Evolutionary conservation across 345 rosid genomes (phyloP).

Genomic region (Abelmoschus esculentus): DNA sequence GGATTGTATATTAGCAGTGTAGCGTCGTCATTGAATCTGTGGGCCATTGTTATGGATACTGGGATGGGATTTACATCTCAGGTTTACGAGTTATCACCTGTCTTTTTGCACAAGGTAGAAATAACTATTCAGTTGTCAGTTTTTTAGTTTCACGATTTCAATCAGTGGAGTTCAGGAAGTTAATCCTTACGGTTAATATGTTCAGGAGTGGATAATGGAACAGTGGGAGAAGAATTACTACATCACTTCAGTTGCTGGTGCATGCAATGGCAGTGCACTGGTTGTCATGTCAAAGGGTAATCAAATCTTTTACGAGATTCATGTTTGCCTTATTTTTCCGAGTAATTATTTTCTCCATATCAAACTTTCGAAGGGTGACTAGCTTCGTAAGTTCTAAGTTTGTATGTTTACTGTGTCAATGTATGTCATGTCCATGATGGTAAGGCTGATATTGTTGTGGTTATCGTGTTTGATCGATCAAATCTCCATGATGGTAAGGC

Average conservation of each 20-base stretch:
- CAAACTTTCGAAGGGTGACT: not conserved
- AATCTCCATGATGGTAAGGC: constrained; percentile 23
- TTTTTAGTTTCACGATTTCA: not conserved
- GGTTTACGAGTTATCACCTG: constrained; percentile 50
- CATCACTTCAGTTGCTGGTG: constrained; percentile 79
- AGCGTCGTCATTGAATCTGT: constrained; percentile 46
- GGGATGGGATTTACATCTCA: constrained; percentile 49
- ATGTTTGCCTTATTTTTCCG: not conserved
- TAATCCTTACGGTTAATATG: constrained; percentile 6
- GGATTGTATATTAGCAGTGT: constrained; percentile 57
- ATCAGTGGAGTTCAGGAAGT: not conserved
- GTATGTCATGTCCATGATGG: constrained; percentile 21
- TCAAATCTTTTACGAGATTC: not conserved
- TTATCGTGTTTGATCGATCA: not conserved
- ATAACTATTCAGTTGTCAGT: not conserved
- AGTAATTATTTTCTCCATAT: constrained; percentile 3
- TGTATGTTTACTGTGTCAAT: not conserved
- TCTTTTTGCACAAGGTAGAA: constrained; percentile 55
- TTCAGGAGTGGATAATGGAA: constrained; percentile 96
- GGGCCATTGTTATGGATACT: constrained; percentile 74
- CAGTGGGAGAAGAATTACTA: constrained; percentile 95
- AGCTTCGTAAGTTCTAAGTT: not conserved
- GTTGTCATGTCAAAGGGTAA: constrained; percentile 95
- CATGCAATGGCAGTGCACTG: constrained; percentile 71
- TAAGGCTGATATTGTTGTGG: not conserved